Base-by-base conservation (phyloP, 352 stramenopile species). In the Stramenopiles sp. region DNA sequence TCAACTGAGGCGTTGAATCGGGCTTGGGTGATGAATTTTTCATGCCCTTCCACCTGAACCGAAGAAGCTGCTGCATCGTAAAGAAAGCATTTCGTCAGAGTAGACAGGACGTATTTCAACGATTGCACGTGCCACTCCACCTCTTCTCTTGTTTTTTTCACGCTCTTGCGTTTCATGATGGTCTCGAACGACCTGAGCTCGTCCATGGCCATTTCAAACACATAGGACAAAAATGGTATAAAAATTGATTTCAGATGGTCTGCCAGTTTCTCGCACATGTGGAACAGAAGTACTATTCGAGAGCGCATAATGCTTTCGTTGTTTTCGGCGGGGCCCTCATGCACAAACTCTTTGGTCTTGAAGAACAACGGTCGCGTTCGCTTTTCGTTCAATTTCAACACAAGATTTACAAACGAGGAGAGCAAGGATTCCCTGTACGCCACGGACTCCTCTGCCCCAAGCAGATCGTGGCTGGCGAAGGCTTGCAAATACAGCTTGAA, bases 321-420 rank as follows among this genome's bases (percentile, higher is more conserved):
- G 1, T 83, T 78, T 63, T 12, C 43, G 3, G 75, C 68, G 12
- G 76, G 43, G 18, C 80, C 68, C 32, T 81, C 78, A 73, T 89
- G 83, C 0, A 83, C 80, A 86, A 87, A 93, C 79, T 90, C 84
- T 18, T 78, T 78, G 63, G 92, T 77, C 77, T 92, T 92, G 33
- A 93, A 76, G 76, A 93, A 92, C 32, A 93, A 78, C 73, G 88
- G 88, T 79, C 92, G 91, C 48, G 92, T 81, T 79, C 92, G 87
- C 79, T 92, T 92, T 74, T 93, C 88, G 76, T 85, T 92, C 32
- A 93, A 75, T 71, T 91, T 89, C 32, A 93, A 75, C 2, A 93
- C 82, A 68, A 93, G 90, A 71, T 88, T 81, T 30, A 91, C 81
- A 4, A 92, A 78, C 31, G 84, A 85, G 0, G 89, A 83, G 0